Percentiles rank a stretch among this genome's conserved stretches.
These are phyloP conservation scores for Acer negundo DNA, from an alignment of 345 rosid genomes.

Conservation along the genomic window DNA sequence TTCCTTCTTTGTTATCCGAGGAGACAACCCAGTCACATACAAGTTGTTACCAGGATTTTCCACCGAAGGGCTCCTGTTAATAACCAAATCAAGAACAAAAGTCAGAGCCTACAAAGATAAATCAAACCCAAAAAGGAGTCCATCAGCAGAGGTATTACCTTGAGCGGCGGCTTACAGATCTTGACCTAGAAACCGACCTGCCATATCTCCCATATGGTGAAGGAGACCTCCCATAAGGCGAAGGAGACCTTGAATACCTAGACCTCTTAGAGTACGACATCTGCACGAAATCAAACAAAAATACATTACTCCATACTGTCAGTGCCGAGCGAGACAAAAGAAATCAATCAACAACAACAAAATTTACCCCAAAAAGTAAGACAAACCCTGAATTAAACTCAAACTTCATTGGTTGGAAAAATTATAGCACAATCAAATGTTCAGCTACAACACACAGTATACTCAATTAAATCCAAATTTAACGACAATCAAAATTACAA, in stretches of 20 bases:
- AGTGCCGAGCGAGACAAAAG: neutral
- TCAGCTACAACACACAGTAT: neutral
- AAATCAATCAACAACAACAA: neutral
- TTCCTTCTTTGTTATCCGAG: slow-evolving; percentile 70
- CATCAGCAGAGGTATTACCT: slow-evolving; percentile 41
- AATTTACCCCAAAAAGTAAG: neutral
- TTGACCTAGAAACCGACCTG: slow-evolving; percentile 59
- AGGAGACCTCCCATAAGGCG: slow-evolving; percentile 55
- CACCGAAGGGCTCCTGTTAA: slow-evolving; percentile 58
- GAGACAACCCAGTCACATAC: slow-evolving; percentile 93
- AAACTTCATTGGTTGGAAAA: neutral
- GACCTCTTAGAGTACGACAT: slow-evolving; percentile 83
- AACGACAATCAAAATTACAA: neutral
- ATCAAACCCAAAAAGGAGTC: neutral
- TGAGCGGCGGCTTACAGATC: slow-evolving; percentile 57
- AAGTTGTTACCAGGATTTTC: slow-evolving; percentile 94
- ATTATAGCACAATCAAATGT: neutral
- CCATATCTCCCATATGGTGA: slow-evolving; percentile 52
- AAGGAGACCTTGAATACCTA: slow-evolving; percentile 62
- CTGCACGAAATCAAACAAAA: slow-evolving; percentile 27
- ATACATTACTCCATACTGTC: neutral
- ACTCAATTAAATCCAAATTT: neutral
- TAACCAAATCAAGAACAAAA: slow-evolving; percentile 12
- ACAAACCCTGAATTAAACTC: neutral
- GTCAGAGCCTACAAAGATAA: neutral